These are phyloP conservation scores for Candida caryicola DNA, from an alignment of 805 yeast species.

Conservation along the genomic window DNA sequence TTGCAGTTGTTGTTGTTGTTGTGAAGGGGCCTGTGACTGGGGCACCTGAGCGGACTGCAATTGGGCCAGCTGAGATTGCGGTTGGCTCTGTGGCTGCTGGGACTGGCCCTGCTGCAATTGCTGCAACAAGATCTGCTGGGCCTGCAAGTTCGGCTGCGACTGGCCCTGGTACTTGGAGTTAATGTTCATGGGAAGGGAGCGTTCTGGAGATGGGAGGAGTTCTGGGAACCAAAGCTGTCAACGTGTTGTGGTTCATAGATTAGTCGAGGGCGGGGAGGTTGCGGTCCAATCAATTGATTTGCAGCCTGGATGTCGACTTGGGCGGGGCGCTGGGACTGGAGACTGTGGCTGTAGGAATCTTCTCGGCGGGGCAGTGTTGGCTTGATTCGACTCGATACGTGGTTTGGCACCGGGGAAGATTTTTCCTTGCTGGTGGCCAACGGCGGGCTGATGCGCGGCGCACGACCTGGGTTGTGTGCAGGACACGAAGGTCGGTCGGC, in stretches of 20 bases:
- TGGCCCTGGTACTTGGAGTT: conserved; percentile 24
- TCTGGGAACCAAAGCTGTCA: background rate
- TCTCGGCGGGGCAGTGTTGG: too few relatives aligned
- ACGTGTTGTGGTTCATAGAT: background rate
- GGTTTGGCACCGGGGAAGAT: background rate
- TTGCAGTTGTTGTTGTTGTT: conserved; percentile 17
- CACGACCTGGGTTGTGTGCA: conserved; percentile 1
- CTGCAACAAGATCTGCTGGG: conserved; percentile 42
- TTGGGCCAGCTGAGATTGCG: too few relatives aligned
- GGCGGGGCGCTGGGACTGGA: background rate
- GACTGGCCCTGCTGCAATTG: conserved; percentile 40
- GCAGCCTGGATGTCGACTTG: background rate
- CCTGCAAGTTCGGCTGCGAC: conserved; percentile 33
- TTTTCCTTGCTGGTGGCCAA: conserved; percentile 4
- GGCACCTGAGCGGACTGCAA: too few relatives aligned
- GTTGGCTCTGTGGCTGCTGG: conserved; percentile 11
- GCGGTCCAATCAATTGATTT: background rate
- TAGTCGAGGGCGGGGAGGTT: background rate
- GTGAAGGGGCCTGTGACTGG: conserved; percentile 11
- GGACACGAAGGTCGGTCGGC: background rate
- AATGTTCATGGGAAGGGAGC: conserved; percentile 14
- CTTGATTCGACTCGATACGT: too few relatives aligned
- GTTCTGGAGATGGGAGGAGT: background rate
- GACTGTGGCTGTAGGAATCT: too few relatives aligned
- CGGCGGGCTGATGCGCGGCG: background rate